A percentile compares a stretch with the other conserved stretches of the same genome.
Conservation (phyloP, 1,139 yeast species). For the Nakaseomyces glabratus region DNA sequence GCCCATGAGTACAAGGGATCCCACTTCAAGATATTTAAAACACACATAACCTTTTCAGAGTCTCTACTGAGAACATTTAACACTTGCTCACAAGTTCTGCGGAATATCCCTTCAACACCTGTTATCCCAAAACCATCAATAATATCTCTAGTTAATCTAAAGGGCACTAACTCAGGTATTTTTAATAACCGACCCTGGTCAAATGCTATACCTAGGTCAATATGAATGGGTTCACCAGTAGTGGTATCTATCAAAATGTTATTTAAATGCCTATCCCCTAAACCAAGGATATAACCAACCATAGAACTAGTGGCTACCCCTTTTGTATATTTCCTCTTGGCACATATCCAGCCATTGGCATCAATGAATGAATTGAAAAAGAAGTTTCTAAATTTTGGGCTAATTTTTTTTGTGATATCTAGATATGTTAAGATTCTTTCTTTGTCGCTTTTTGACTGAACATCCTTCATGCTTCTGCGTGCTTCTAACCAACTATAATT, state of each 20-base stretch:
- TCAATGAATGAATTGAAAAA: constrained; percentile 61
- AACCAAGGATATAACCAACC: constrained; percentile 77
- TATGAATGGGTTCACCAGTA: constrained; percentile 90
- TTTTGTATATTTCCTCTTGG: constrained; percentile 56
- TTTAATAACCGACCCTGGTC: constrained; percentile 81
- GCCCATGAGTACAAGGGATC: constrained; percentile 94
- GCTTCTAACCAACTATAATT: constrained; percentile 48
- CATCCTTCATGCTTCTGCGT: constrained; percentile 52
- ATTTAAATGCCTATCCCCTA: constrained; percentile 93
- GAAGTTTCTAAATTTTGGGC: constrained; percentile 62
- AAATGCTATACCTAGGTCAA: constrained; percentile 92
- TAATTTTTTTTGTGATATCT: constrained; percentile 42
- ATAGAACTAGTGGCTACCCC: constrained; percentile 84
- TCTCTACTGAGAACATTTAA: constrained; percentile 59
- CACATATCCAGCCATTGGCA: constrained; percentile 65
- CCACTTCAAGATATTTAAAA: constrained; percentile 77
- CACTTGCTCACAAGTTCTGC: constrained; percentile 64
- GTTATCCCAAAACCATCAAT: constrained; percentile 88
- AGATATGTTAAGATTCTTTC: constrained; percentile 45
- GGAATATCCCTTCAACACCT: constrained; percentile 71
- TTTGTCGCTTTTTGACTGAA: constrained; percentile 39
- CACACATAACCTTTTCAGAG: constrained; percentile 63
- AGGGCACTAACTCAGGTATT: constrained; percentile 90
- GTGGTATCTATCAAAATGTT: constrained; percentile 71
- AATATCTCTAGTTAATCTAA: constrained; percentile 79